Conservation (phyloP, 345 rosid genomes). For the Gynandropsis gynandra region DNA sequence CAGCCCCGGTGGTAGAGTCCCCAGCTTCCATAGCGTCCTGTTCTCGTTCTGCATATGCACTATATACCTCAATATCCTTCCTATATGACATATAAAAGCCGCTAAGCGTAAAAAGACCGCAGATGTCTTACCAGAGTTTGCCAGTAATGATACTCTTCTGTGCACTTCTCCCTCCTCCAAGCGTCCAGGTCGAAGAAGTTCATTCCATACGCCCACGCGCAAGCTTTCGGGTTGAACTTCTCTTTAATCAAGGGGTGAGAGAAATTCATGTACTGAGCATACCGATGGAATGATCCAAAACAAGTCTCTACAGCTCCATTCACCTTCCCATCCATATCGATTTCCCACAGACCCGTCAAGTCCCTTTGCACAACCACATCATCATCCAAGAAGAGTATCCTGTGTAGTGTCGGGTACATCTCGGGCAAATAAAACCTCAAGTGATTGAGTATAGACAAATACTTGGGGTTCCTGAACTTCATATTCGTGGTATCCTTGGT, state of each 20-base stretch:
- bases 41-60: constrained; percentile 95
- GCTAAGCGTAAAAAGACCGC: too few species aligned
- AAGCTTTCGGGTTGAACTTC: constrained; percentile 75
- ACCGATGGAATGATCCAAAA: constrained; percentile 76
- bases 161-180: constrained; percentile 82
- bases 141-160: constrained; percentile 85
- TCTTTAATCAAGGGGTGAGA: constrained; percentile 71
- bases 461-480: constrained; percentile 82
- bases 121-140: constrained; percentile 61
- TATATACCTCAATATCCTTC: too few species aligned
- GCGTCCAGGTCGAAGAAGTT: constrained; percentile 84
- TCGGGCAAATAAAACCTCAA: constrained; percentile 75
- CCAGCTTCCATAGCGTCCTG: constrained; percentile 72
- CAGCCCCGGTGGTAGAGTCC: constrained; percentile 68
- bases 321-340: constrained; percentile 82
- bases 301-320: constrained; percentile 84
- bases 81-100: too few species aligned
- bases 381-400: constrained; percentile 70
- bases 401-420: constrained; percentile 69
- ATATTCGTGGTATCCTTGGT: constrained; percentile 69
- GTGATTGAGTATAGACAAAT: constrained; percentile 68
- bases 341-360: constrained; percentile 70
- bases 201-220: constrained; percentile 91
- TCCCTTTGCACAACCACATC: constrained; percentile 81
- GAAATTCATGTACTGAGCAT: constrained; percentile 81